phyloP scores from a whole-genome alignment of 345 rosid genomes.

The Salix udensis region DNA sequence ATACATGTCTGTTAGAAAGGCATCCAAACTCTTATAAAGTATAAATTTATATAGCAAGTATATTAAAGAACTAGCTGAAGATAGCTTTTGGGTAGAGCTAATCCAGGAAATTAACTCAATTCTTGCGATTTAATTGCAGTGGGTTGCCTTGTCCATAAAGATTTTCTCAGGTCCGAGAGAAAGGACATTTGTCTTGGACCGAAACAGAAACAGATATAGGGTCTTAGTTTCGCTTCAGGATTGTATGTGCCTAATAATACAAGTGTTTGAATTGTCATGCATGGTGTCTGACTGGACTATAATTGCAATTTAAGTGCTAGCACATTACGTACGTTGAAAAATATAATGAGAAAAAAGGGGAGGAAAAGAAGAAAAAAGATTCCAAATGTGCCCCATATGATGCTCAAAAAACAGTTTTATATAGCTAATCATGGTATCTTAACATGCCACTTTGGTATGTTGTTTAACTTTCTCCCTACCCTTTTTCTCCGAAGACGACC shows the following conservation, averaged over 20 bases:
- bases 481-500: not conserved
- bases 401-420: not conserved
- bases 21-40: too few relatives aligned
- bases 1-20: not conserved
- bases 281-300: not conserved
- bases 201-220: too few relatives aligned
- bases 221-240: not conserved
- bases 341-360: not conserved
- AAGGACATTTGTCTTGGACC: not conserved
- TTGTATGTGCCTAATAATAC: not conserved
- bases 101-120: not conserved
- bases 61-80: not conserved
- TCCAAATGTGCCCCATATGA: not conserved
- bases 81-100: not conserved
- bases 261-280: not conserved
- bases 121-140: not conserved
- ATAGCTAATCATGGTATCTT: not conserved
- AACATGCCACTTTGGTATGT: not conserved
- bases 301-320: not conserved
- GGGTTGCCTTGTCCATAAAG: too few relatives aligned
- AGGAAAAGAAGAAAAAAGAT: not conserved
- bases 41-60: too few relatives aligned
- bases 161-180: not conserved
- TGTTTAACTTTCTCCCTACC: too few relatives aligned
- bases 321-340: conserved; percentile 1